Base-by-base conservation (phyloP, 805 yeast genomes). In the Ogataea paradorogensis region DNA sequence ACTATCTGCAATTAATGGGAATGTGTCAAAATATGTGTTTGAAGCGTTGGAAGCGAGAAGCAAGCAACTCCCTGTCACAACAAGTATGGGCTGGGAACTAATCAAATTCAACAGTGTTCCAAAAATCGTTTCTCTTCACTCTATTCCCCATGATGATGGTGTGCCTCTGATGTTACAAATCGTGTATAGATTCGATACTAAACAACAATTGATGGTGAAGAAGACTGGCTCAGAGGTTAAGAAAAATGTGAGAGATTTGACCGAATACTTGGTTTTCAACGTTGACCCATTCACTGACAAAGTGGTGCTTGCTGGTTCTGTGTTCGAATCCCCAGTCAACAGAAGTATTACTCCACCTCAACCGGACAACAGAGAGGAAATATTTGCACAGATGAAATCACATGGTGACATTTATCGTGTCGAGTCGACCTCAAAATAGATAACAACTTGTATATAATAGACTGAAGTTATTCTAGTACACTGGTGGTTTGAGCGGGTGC, bases 1-100 rank as follows among this genome's bases (percentile, higher is more conserved):
- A 47, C 55, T 87, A 32, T 65, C 61, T 24, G 52, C 69, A 10
- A 65, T 78, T 9, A 68, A 67, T 42, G 65, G 68, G 29, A 54
- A 62, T 11, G 66, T 80, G 15, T 71, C 83, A 2, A 66, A 78
- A n/a, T 81, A 82, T 78, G 86, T 80, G 7, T 76, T 71, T 44
- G 75, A 74, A 33, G 76, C 86, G 0, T 56, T 83, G 30, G 63
- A 67, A 15, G 66, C 70, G 23, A 71, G 90, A 55, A 68, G 70
- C 34, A 61, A 65, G 16, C 61, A 71, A 18, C 58, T 83, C 29
- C 95, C 96, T 15, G 61, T 65, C 14, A 71, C 73, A 42, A 65
- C 76, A 28, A 70, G 73, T 33, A 65, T 87, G 46, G 80, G 76
- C 39, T 90, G 97, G 96, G 82, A 84, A 53, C 67, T 90, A 37